Evolutionary conservation across 805 yeast genomes (phyloP), one percentile per base, ranked within the genome.

Genomic region (Komagataella phaffii): DNA sequence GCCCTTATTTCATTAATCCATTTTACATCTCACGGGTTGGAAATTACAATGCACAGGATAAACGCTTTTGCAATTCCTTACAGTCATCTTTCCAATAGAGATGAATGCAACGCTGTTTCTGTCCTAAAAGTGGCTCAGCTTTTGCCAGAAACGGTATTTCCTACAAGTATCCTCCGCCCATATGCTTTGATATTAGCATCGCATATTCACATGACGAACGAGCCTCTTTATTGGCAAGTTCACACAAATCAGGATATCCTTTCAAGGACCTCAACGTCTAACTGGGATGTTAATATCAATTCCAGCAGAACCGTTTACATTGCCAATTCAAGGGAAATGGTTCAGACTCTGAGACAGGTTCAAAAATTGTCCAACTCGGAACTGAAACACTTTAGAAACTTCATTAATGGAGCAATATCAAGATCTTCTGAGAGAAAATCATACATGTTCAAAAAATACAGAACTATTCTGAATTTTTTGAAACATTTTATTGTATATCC

Each of bases 401-500:
- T 46, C 6, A 8, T 46, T 8, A 46, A 30, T 30, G 40, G 40
- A 30, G 8, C 40, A 30, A 14, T 30, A 8, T 30, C 40, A 30
- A 30, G 40, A 14, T 30, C 40, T 5, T 30, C 40, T 30, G 40
- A 30, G 10, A 30, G 14, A 14, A 30, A 30, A 30, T 30, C n/a
- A 14, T 30, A 30, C 40, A 30, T 30, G 40, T 10, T 30, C 0
- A 10, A 30, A 30, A 30, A 30, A 30, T 14, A 30, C 14, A 30
- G 40, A 30, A 10, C 40, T 3, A 18, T 49, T 6, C 10, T 49
- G n/a, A 19, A 43, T 5, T 47, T 49, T 23, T 21, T 49, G 18
- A 10, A 40, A 21, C 45, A 49, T 24, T 50, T 36, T 18, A 21
- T 50, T 18, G 46, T 23, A 10, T 46, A 50, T n/a, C 52, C 52